These are phyloP conservation scores for Penicillium oxalicum DNA, from an alignment of 2,329 filamentous ascomycete genomes.

Conservation along the genomic window DNA sequence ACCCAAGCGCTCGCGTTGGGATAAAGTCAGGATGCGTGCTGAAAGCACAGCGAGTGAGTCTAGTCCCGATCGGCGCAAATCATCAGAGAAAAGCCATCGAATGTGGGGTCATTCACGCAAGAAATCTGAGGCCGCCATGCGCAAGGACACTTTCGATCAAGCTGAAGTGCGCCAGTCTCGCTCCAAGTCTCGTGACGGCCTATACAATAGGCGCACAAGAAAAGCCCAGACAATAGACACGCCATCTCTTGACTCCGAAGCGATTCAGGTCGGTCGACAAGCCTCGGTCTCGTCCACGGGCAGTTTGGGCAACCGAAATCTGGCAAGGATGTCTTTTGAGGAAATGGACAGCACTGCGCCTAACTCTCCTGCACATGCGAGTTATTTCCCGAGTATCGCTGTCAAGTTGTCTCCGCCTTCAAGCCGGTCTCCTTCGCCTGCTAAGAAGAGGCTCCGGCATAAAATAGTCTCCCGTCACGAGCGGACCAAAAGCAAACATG, in stretches of 20 bases:
- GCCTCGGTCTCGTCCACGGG: constrained; percentile 50
- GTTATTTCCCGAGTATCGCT: constrained; percentile 54
- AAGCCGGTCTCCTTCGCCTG: constrained; percentile 60
- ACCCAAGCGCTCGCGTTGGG: constrained; percentile 48
- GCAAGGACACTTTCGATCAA: constrained; percentile 7
- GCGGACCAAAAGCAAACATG: constrained; percentile 34
- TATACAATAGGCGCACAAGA: constrained; percentile 3
- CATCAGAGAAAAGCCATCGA: constrained; percentile 3
- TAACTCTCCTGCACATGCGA: constrained; percentile 33
- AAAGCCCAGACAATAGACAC: constrained; percentile 3
- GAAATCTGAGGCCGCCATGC: constrained; percentile 7
- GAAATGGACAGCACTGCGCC: constrained; percentile 42
- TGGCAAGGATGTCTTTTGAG: constrained; percentile 36
- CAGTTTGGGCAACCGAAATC: constrained; percentile 32
- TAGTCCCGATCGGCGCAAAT: constrained; percentile 32
- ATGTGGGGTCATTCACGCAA: constrained; percentile 10
- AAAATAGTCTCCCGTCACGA: constrained; percentile 38
- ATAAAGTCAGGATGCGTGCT: constrained; percentile 50
- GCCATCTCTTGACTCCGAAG: constrained; percentile 6
- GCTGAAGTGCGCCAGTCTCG: constrained; percentile 5
- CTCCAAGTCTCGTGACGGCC: constrained; percentile 8
- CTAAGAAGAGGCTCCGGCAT: constrained; percentile 49
- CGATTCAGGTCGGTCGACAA: constrained; percentile 43
- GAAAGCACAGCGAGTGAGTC: constrained; percentile 54
- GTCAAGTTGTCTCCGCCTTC: constrained; percentile 58